Conservation (phyloP, 1,284 basidiomycete species). For the Cutaneotrichosporon sp. region DNA sequence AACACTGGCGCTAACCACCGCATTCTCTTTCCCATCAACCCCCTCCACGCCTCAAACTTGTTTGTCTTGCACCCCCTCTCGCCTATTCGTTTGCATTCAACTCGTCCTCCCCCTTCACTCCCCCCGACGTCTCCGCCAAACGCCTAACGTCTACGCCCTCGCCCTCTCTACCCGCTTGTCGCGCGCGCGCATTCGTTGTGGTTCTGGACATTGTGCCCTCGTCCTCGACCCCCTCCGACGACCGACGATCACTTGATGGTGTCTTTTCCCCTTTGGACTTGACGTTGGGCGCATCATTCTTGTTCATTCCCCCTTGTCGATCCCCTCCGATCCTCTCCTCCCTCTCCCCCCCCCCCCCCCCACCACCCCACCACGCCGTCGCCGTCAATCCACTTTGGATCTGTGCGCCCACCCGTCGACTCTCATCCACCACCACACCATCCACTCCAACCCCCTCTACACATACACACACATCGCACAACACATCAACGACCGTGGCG, state of each 20-base stretch:
- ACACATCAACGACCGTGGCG: not conserved
- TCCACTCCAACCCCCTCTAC: no score
- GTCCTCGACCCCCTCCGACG: not conserved
- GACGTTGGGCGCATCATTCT: not conserved
- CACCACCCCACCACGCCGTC: no score
- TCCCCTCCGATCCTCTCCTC: not conserved
- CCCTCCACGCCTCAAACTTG: not conserved
- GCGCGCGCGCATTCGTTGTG: not conserved
- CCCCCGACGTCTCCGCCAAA: no score
- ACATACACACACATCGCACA: conserved; percentile 9
- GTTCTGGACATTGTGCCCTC: not conserved
- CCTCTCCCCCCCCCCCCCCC: no score
- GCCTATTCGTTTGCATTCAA: not conserved
- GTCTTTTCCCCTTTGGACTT: not conserved
- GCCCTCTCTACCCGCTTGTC: not conserved
- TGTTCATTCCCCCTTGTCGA: not conserved
- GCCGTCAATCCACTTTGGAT: conserved; percentile 2
- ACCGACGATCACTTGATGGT: not conserved
- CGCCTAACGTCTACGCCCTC: not conserved
- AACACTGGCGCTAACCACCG: not conserved
- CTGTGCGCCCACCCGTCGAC: not conserved
- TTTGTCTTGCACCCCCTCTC: not conserved
- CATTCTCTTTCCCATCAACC: not conserved
- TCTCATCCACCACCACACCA: no score
- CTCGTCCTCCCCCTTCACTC: not conserved